Base-by-base conservation (phyloP, 2,329 filamentous ascomycete species). In the Beauveria caledonica region DNA sequence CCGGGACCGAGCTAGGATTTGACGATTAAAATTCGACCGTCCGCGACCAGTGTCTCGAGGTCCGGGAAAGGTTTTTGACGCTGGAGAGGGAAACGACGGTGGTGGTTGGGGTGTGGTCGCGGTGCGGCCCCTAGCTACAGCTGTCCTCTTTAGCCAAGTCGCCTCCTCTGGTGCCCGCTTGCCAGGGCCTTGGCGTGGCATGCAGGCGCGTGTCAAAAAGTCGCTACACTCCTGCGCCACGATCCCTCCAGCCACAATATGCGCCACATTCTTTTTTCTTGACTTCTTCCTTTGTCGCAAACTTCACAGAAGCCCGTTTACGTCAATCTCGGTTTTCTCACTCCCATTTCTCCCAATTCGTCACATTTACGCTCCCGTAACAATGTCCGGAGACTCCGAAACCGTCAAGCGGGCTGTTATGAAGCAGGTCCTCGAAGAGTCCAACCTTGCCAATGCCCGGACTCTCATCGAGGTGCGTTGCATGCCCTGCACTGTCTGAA, bases 371-470 rank as follows among this genome's bases (percentile, higher is more conserved):
- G 25, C n/a, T 39, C 17, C 25, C n/a, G 9, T 40, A 25, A 64
- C 67, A 65, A 86, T 86, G 84, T 36, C 53, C n/a, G n/a, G 29
- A 23, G 80, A 85, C 63, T 85, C 83, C 71, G 79, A 77, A 65
- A 70, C 74, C 59, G 75, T 82, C 71, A 87, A 85, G 77, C 76
- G 81, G 74, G 80, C 77, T 71, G 81, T 90, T 62, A 83, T 88
- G 70, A 80, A 83, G 74, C 84, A 88, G 72, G 77, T 89, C 64
- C 80, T 82, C 70, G 73, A 80, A 64, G 84, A 89, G 73, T 78
- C 83, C 63, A 86, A 85, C 72, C 77, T 89, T 66, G 79, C 77
- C 68, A 92, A 92, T 68, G 87, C 87, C 50, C 82, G 84, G 64
- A 78, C 80, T 65, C 78, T 92, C 67, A 89, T 92, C 68, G 82